These are phyloP conservation scores for Plasmopara viticola DNA, from an alignment of 352 stramenopile species.

Conservation along the genomic window DNA sequence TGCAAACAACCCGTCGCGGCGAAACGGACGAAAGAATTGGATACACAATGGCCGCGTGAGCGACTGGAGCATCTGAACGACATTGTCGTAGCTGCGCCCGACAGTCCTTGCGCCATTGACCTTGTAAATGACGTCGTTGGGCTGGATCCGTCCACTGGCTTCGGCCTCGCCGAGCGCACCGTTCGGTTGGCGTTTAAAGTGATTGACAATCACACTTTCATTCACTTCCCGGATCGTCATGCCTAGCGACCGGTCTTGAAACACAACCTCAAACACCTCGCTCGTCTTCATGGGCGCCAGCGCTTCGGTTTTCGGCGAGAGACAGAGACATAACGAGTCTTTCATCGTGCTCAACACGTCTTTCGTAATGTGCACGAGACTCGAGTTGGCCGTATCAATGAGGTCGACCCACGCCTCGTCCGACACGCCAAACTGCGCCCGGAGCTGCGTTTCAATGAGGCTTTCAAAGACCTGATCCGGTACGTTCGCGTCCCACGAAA, in stretches of 20 bases:
- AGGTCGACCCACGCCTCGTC: constrained; percentile 85
- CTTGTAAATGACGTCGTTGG: constrained; percentile 85
- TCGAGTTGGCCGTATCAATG: constrained; percentile 76
- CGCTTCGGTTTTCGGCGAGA: constrained; percentile 79
- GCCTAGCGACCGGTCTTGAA: constrained; percentile 58
- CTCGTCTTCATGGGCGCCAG: constrained; percentile 72
- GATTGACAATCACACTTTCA: constrained; percentile 81
- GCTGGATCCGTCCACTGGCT: constrained; percentile 42
- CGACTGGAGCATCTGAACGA: constrained; percentile 84
- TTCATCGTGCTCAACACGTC: constrained; percentile 45
- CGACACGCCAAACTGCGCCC: constrained; percentile 67
- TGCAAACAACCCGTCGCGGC: constrained; percentile 71
- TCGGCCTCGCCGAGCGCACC: constrained; percentile 50
- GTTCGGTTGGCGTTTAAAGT: constrained; percentile 66
- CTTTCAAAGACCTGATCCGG: constrained; percentile 78
- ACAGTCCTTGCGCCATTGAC: constrained; percentile 70
- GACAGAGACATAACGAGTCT: constrained; percentile 68
- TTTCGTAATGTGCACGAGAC: constrained; percentile 79
- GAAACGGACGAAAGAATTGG: constrained; percentile 77
- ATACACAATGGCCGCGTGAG: constrained; percentile 64
- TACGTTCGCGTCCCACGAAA: constrained; percentile 75
- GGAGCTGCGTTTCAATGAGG: constrained; percentile 71
- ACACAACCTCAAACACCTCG: constrained; percentile 77
- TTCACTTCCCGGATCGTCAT: constrained; percentile 84
- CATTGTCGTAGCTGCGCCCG: constrained; percentile 70